phyloP scores from a whole-genome alignment of 1,284 basidiomycete species.

The Moniliophthora roreri region DNA sequence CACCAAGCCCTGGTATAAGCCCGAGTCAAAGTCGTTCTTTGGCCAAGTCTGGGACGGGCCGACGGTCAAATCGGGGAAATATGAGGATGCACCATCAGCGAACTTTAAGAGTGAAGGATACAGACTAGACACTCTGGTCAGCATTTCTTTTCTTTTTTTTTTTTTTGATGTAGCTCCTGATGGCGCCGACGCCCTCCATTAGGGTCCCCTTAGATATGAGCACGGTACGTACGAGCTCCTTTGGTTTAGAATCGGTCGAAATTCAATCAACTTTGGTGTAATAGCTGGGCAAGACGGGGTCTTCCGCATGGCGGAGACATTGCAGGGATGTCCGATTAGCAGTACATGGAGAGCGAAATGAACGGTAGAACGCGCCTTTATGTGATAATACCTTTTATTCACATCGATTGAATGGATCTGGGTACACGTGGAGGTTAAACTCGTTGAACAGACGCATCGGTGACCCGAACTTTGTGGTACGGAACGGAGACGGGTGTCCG shows the following conservation, averaged over 20 bases:
- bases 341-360: constrained; percentile 24
- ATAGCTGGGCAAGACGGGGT: constrained; percentile 39
- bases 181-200: background rate
- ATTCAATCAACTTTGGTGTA: too few relatives aligned
- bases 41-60: constrained; percentile 18
- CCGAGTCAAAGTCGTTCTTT: constrained; percentile 25
- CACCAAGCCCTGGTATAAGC: constrained; percentile 43
- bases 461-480: too few relatives aligned
- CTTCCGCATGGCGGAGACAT: constrained; percentile 33
- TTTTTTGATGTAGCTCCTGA: too few relatives aligned
- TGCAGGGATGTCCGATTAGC: constrained; percentile 38
- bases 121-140: constrained; percentile 31
- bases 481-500: too few relatives aligned
- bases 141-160: background rate
- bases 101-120: constrained; percentile 29
- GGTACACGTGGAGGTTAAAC: too few relatives aligned
- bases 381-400: too few relatives aligned
- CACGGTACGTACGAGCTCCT: constrained; percentile 25
- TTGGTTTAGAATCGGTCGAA: background rate
- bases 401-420: too few relatives aligned
- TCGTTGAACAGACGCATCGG: too few relatives aligned
- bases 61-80: constrained; percentile 29
- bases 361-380: too few relatives aligned
- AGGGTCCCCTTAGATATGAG: constrained; percentile 34
- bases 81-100: constrained; percentile 33